phyloP scores from a whole-genome alignment of 192 early-diverging fungal species.

The Chytriomyces hyalinus region DNA sequence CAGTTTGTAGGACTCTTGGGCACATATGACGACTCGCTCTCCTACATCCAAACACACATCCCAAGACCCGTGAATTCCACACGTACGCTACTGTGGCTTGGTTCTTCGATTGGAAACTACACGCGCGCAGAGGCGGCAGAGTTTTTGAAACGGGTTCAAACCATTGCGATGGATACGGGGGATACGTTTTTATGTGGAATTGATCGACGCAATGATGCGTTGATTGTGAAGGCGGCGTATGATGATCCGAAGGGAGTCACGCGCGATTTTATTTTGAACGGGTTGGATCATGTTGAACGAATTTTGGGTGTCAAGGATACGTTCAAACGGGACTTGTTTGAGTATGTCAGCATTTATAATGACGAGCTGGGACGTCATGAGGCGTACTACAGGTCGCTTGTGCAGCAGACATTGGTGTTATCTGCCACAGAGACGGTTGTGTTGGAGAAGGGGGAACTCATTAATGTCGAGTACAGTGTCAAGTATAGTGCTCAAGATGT shows the following conservation, averaged over 20 bases:
- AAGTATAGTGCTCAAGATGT: conserved; percentile 75
- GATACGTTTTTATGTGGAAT: conserved; percentile 86
- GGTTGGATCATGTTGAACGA: conserved; percentile 75
- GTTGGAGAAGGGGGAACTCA: conserved; percentile 76
- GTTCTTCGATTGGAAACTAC: conserved; percentile 87
- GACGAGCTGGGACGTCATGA: conserved; percentile 75
- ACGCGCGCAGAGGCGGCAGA: conserved; percentile 64
- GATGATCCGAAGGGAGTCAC: conserved; percentile 81
- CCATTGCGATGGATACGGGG: conserved; percentile 59
- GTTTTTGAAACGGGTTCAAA: conserved; percentile 68
- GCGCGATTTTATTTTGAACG: conserved; percentile 83
- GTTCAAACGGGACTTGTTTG: conserved; percentile 72
- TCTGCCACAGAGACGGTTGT: conserved; percentile 50
- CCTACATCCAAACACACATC: conserved; percentile 53
- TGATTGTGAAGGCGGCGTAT: conserved; percentile 80
- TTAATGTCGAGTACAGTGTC: conserved; percentile 89
- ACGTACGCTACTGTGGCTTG: conserved; percentile 87
- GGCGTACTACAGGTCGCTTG: conserved; percentile 72
- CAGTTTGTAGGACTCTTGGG: conserved; percentile 81
- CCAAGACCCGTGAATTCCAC: conserved; percentile 57
- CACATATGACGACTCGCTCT: conserved; percentile 85
- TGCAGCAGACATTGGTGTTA: conserved; percentile 50
- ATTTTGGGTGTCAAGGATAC: conserved; percentile 58
- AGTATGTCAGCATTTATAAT: conserved; percentile 79
- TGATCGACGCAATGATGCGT: conserved; percentile 77